phyloP scores from a whole-genome alignment of 805 yeast genomes.

The Teunomyces tritomae region DNA sequence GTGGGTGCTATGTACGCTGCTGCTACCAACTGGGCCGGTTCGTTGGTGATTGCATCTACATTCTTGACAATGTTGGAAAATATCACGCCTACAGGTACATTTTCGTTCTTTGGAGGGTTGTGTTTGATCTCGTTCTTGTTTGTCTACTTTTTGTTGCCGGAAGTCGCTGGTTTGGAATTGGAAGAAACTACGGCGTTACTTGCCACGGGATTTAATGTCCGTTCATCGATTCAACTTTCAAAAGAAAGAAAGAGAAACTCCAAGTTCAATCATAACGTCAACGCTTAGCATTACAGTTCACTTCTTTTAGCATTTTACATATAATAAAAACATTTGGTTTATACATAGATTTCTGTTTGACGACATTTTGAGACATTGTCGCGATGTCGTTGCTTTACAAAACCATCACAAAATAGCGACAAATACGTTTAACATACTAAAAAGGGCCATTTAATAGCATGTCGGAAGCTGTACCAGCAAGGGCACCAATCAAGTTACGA shows the following conservation, averaged over 20 bases:
- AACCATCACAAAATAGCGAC: too few relatives aligned
- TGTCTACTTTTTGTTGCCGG: conserved; percentile 86
- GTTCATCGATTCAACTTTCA: conserved; percentile 40
- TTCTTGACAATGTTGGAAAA: conserved; percentile 91
- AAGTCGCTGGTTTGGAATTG: conserved; percentile 81
- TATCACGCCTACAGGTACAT: conserved; percentile 94
- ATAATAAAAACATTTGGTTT: neutral
- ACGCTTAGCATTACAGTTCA: neutral
- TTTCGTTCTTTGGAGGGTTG: conserved; percentile 83
- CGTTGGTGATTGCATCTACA: conserved; percentile 84
- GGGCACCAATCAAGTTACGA: neutral
- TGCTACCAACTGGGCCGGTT: conserved; percentile 94
- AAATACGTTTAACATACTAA: too few relatives aligned
- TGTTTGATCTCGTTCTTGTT: conserved; percentile 69
- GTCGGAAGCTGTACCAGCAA: neutral
- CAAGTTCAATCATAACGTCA: conserved; percentile 1
- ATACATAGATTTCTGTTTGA: neutral
- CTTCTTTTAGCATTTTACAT: neutral
- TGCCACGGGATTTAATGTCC: conserved; percentile 83
- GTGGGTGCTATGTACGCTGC: conserved; percentile 89
- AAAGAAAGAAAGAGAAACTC: conserved; percentile 28
- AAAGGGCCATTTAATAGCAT: neutral
- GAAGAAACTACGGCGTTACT: conserved; percentile 87
- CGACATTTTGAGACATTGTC: neutral
- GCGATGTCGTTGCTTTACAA: neutral